Evolutionary conservation across 129 eudicot species (phyloP), one percentile per base, ranked within the genome.

Genomic region (Escallonia herrerae): DNA sequence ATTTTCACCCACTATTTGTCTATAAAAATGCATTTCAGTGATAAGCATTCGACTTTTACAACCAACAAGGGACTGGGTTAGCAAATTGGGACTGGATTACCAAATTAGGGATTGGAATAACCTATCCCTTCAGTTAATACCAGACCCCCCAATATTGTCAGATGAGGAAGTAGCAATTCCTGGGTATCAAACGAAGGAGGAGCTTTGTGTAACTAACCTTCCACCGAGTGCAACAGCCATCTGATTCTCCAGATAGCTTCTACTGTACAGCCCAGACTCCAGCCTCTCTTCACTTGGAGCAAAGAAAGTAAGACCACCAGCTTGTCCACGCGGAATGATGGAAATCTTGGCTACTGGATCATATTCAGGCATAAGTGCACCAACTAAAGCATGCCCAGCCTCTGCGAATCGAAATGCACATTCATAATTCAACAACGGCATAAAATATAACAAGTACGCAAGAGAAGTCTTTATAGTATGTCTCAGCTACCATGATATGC

Each of bases 301-400:
- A 58, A 91, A 91, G 71, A 91, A 91, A 45, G 98, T 93, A 55
- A 93, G 91, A 52, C 98, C 98, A 3, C 98, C 98, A 6, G 96
- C 98, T 77, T 93, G 98, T 60, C 98, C 98, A 79, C 98, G 98
- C 56, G 96, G 98, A 73, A 93, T 93, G 64, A 93, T 88, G 33
- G 98, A 93, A 63, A 93, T 93, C 74, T 91, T 91, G 66, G 98
- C 98, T 38, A 91, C 98, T 2, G 98, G 95, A 61, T 91, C 98
- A 60, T 91, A 91, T 59, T 91, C 98, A 2, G 98, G 98, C 98
- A 91, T 88, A 13, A 91, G 82, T 59, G 98, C 98, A 60, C 98
- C 98, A 71, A 91, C 98, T 61, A 91, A 80, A 37, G 98, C 98
- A 83, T 91, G 98, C 62, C 98, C 98, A 54, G 98, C 98, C 96